Conservation (phyloP, 2,329 filamentous ascomycete genomes). For the Geosmithia flava region DNA sequence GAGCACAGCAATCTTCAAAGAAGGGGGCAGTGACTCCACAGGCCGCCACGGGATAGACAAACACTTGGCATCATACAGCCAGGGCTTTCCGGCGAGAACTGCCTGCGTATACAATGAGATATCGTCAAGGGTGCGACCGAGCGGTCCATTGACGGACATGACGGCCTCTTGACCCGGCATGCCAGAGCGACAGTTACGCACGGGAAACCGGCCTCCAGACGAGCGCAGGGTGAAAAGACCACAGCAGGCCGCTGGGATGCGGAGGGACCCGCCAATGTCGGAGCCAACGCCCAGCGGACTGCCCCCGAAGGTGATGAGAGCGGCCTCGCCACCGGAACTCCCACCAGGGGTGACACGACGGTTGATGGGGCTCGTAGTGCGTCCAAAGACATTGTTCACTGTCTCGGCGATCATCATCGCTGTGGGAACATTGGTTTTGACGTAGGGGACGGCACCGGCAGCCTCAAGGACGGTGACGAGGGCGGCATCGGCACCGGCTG, state of each 20-base stretch:
- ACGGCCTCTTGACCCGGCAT: slow-evolving; percentile 3
- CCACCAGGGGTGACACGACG: slow-evolving; percentile 49
- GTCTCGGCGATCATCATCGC: slow-evolving; percentile 23
- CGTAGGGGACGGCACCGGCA: slow-evolving; percentile 51
- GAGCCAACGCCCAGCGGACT: slow-evolving; percentile 26
- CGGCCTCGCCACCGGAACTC: slow-evolving; percentile 44
- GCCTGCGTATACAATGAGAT: slow-evolving; percentile 39
- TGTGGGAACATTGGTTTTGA: slow-evolving; percentile 59
- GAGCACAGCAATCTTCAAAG: slow-evolving; percentile 46
- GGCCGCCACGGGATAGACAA: slow-evolving; percentile 44
- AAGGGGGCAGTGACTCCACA: slow-evolving; percentile 17
- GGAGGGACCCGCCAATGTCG: slow-evolving; percentile 32
- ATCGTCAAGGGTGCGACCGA: background rate
- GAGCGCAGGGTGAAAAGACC: slow-evolving; percentile 29
- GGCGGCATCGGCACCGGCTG: slow-evolving; percentile 35
- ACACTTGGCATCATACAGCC: slow-evolving; percentile 44
- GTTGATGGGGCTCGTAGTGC: slow-evolving; percentile 51
- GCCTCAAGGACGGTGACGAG: slow-evolving; percentile 44
- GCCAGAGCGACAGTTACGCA: background rate
- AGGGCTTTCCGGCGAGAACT: slow-evolving; percentile 39
- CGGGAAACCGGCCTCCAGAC: background rate
- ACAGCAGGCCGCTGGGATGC: slow-evolving; percentile 28
- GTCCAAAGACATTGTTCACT: slow-evolving; percentile 51
- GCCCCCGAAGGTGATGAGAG: slow-evolving; percentile 25
- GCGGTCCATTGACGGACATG: background rate